Base-by-base conservation (phyloP, 2,329 filamentous ascomycete genomes). In the Pestalotiopsis sp. region DNA sequence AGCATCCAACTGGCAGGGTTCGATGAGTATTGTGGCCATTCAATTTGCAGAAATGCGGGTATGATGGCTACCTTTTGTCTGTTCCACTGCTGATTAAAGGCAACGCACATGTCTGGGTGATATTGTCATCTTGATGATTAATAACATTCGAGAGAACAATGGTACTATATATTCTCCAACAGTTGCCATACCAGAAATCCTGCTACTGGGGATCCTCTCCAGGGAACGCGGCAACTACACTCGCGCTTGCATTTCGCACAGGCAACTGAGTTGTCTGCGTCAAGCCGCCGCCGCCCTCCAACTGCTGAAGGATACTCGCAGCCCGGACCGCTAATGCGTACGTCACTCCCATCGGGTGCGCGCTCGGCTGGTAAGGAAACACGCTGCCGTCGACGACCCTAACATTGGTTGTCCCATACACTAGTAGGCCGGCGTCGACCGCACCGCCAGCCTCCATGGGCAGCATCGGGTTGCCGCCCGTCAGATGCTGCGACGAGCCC, bases 391-490 rank as follows among this genome's bases (percentile, higher is more conserved):
- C 76, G 38, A 73, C 77, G 52, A 82, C 74, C 41, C 79, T 76
- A 59, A 81, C 68, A 60, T 75, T 74, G 13, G 70, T 66, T 27
- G 78, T 74, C 17, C 79, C 79, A 67, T 80, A 78, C 17, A 82
- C 80, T 63, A 70, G 69, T 64, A 81, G 73, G 14, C 73, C 73
- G n/a, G 74, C 70, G 69, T 78, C 74, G 13, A 82, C 78, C 20
- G 81, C 80, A 25, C 80, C 78, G 31, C 79, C 79, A 68, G 77
- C 73, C 66, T 77, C 75, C 36, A 70, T 75, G 7, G 82, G 80
- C 67, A 84, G 75, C 83, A 85, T 85, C n/a, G 56, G 64, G 60
- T 65, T 68, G 2, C 69, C 69, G 20, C 69, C 59, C 12, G 67
- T 68, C 2, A 67, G 39, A n/a, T 70, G 60, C 41, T 68, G 41